Evolutionary conservation across 768 basidiomycete species (phyloP).

Genomic region (Tulasnella calospora): DNA sequence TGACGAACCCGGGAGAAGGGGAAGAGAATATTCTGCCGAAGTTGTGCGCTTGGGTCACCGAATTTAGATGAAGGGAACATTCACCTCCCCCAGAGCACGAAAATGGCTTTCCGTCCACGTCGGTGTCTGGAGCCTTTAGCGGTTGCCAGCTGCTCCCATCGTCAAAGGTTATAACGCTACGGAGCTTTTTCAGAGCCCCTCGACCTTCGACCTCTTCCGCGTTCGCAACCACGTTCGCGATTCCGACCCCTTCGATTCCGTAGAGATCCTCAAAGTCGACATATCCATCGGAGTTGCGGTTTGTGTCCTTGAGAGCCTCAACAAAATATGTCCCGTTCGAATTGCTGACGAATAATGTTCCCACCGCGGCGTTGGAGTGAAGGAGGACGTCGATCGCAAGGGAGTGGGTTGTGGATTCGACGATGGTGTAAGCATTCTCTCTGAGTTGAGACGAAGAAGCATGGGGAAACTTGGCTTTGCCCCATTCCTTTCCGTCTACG

Average conservation of each 20-base stretch:
- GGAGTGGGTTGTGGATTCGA: conserved; percentile 90
- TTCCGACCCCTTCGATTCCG: conserved; percentile 83
- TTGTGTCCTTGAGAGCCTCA: conserved; percentile 85
- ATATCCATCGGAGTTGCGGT: conserved; percentile 79
- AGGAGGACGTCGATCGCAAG: conserved; percentile 90
- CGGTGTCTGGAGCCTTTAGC: conserved; percentile 55
- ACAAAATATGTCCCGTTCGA: conserved; percentile 95
- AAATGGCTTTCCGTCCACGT: conserved; percentile 49
- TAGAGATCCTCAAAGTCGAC: conserved; percentile 90
- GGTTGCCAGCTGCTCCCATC: conserved; percentile 81
- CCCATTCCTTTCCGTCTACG: conserved; percentile 78
- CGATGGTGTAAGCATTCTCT: conserved; percentile 93
- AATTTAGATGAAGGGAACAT: conserved; percentile 88
- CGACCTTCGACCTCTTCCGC: conserved; percentile 75
- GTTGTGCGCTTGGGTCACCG: conserved; percentile 89
- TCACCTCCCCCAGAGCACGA: conserved; percentile 35
- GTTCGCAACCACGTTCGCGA: conserved; percentile 84
- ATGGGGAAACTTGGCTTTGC: conserved; percentile 88
- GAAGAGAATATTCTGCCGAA: conserved; percentile 92
- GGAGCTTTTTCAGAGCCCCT: conserved; percentile 63
- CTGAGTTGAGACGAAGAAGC: conserved; percentile 68
- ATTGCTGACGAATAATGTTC: conserved; percentile 93
- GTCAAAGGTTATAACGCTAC: conserved; percentile 81
- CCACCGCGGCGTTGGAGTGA: conserved; percentile 52
- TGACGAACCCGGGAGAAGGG: conserved; percentile 87